Evolutionary conservation across 148 eudicot species (phyloP), one percentile per base, ranked within the genome.

Genomic region (Diospyros lotus): DNA sequence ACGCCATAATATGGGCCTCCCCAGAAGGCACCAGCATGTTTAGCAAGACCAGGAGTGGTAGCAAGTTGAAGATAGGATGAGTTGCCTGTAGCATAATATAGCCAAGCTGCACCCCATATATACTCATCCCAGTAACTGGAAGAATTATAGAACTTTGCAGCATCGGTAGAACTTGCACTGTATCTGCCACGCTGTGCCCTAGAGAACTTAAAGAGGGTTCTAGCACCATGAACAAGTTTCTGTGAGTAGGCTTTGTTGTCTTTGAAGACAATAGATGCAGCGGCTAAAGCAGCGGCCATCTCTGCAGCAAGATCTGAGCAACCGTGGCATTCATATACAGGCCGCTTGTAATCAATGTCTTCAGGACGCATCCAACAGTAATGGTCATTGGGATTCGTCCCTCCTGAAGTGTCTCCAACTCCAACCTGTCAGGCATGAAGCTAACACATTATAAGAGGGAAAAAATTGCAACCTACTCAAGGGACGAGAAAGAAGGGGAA

Each of bases 341-440:
- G 91, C n/a, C 94, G 82, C 1, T 41, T 38, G 50, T 93, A 93
- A 70, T 91, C 92, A 51, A 93, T 89, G 82, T 93, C 98, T 80
- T 93, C 98, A 4, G 96, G 96, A 14, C 98, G 88, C 87, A 79
- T 83, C 98, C 98, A 93, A 73, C 98, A 93, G 79, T 89, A 91
- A 75, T 91, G 96, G 83, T 93, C 98, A 69, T 93, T 93, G 42
- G 94, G 84, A 78, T 77, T 76, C 13, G 97, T 74, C 39, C 96
- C 92, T 42, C 81, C 86, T 45, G 92, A 85, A 43, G 96, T 93
- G 76, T 86, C 94, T 28, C 96, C 98, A 40, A 12, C 11, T 38
- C 98, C 98, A 68, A 93, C 96, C 96, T 93, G 83, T 65, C 69
- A 74, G 58, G 28, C 28, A 28, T 28, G 28, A 28, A 28, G 28